These are phyloP conservation scores for Capsaspora owczarzaki DNA, from an alignment of 78 protist species.

Conservation along the genomic window DNA sequence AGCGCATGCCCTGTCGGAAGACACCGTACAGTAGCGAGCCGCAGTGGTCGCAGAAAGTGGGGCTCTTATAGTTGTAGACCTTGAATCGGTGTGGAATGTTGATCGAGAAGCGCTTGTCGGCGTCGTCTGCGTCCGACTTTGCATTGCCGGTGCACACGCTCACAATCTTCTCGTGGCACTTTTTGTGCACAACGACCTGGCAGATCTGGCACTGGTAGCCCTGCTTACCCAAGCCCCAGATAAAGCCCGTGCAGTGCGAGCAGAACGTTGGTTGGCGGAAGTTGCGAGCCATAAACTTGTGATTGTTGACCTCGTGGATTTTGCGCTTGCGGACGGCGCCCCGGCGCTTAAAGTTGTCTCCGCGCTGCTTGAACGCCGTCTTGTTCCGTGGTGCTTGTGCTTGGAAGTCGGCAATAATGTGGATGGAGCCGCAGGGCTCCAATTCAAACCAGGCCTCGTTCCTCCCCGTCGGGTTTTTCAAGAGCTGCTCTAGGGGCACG, in stretches of 20 bases:
- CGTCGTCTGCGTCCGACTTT: neutral
- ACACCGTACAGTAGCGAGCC: slow-evolving; percentile 38
- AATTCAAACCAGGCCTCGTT: neutral
- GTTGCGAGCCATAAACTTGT: slow-evolving; percentile 19
- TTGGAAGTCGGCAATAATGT: neutral
- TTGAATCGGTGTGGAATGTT: slow-evolving; percentile 38
- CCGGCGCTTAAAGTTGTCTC: neutral
- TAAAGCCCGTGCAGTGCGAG: slow-evolving; percentile 28
- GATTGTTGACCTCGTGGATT: slow-evolving; percentile 16
- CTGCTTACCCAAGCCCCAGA: slow-evolving; percentile 23
- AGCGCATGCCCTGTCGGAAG: slow-evolving; percentile 18
- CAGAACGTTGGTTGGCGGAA: slow-evolving; percentile 37
- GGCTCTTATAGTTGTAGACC: slow-evolving; percentile 24
- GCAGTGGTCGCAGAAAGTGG: slow-evolving; percentile 50
- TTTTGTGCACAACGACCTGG: slow-evolving; percentile 26
- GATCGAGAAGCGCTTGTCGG: slow-evolving; percentile 3
- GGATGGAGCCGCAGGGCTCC: neutral
- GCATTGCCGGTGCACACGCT: neutral
- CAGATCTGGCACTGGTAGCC: slow-evolving; percentile 19
- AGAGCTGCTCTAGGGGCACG: neutral
- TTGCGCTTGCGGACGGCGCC: slow-evolving; percentile 25
- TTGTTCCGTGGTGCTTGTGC: neutral
- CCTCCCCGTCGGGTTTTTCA: neutral
- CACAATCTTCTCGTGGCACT: slow-evolving; percentile 26
- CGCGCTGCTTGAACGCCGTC: neutral